Conservation (phyloP, 495 filamentous ascomycete species). For the Aspergillus bridgeri region DNA sequence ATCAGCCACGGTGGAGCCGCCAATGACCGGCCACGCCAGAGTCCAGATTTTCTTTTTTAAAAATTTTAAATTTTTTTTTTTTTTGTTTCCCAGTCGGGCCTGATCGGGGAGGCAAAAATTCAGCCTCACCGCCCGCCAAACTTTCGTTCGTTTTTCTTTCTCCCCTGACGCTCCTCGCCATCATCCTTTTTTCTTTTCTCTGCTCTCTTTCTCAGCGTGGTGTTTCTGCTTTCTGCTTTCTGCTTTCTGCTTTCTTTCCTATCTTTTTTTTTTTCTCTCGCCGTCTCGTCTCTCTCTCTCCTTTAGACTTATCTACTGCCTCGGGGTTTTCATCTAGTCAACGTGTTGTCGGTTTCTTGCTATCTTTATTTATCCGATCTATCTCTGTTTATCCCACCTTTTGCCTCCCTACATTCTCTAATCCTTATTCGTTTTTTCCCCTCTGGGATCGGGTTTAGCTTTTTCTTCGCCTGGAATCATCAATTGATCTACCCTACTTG, state of each 20-base stretch:
- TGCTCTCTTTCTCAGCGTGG: background rate
- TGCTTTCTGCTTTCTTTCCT: conserved; percentile 1
- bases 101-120: conserved; percentile 54
- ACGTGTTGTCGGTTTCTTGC: conserved; percentile 3
- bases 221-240: conserved; percentile 1
- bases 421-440: background rate
- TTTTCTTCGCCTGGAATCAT: background rate
- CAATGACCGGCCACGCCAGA: background rate
- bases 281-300: conserved; percentile 1
- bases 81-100: background rate
- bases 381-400: background rate
- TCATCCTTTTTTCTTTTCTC: conserved; percentile 18
- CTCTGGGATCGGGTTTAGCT: background rate
- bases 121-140: conserved; percentile 9
- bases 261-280: background rate
- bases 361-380: background rate
- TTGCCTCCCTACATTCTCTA: background rate
- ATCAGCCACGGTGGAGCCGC: background rate
- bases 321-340: conserved; percentile 12
- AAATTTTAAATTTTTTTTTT: no score
- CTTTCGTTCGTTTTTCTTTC: conserved; percentile 7
- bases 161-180: conserved; percentile 33
- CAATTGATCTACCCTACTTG: background rate
- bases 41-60: no score
- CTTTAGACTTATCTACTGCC: background rate